These are phyloP conservation scores for Alternaria atra DNA, from an alignment of 2,329 filamentous ascomycete genomes.

Conservation along the genomic window DNA sequence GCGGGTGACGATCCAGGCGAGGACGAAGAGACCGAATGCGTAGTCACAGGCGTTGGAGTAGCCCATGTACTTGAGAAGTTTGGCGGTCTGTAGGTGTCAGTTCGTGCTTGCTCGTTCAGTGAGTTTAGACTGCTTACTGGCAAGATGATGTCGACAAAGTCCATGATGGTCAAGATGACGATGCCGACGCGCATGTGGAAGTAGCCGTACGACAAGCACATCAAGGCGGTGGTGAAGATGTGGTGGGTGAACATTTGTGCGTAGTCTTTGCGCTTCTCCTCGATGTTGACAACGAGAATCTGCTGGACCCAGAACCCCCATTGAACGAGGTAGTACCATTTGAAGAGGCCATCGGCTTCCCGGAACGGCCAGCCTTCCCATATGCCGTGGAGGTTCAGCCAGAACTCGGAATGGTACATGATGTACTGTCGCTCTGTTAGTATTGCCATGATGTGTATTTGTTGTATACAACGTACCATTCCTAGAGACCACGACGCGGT, in stretches of 20 bases:
- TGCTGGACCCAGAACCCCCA: slow-evolving; percentile 95
- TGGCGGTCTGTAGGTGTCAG: slow-evolving; percentile 72
- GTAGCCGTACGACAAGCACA: slow-evolving; percentile 85
- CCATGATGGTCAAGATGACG: slow-evolving; percentile 90
- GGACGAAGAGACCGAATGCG: slow-evolving; percentile 84
- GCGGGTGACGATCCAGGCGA: slow-evolving; percentile 83
- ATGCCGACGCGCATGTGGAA: slow-evolving; percentile 88
- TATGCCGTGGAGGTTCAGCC: slow-evolving; percentile 76
- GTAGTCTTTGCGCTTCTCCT: slow-evolving; percentile 93
- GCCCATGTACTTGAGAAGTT: slow-evolving; percentile 87
- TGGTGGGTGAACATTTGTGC: slow-evolving; percentile 97
- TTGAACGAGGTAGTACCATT: slow-evolving; percentile 89
- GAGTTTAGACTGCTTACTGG: slow-evolving; percentile 63
- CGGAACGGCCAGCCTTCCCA: slow-evolving; percentile 88
- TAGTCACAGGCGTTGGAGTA: slow-evolving; percentile 80
- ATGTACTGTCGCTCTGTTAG: slow-evolving; percentile 69
- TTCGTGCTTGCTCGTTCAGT: background rate
- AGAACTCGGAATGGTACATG: slow-evolving; percentile 79
- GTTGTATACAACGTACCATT: slow-evolving; percentile 65
- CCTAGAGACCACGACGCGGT: slow-evolving; percentile 82
- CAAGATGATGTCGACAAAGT: slow-evolving; percentile 87
- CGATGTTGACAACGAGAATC: slow-evolving; percentile 91
- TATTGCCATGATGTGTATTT: background rate
- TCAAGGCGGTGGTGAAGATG: slow-evolving; percentile 83
- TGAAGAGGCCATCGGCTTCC: slow-evolving; percentile 76